Conservation (phyloP, 352 stramenopile genomes). For the Peronospora belbahrii region DNA sequence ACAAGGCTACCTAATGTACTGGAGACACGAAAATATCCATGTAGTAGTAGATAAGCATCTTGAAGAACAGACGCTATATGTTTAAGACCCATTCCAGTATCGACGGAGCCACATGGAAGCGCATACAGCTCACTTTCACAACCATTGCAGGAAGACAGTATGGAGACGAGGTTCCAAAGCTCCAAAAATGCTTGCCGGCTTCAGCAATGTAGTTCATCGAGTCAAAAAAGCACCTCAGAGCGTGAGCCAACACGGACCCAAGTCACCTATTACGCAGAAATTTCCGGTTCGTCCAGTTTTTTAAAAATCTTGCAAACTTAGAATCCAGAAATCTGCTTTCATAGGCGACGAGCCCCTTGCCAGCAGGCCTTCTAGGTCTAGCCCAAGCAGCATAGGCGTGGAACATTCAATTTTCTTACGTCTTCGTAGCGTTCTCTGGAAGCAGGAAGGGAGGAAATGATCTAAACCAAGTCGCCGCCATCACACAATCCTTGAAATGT, state of each 20-base stretch:
- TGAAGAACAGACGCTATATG: constrained; percentile 93
- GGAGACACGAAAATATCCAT: constrained; percentile 94
- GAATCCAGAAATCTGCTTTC: constrained; percentile 46
- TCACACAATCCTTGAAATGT: too few species aligned
- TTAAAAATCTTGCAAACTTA: constrained; percentile 43
- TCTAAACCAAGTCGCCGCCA: too few species aligned
- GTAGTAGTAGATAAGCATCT: constrained; percentile 94
- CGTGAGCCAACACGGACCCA: constrained; percentile 90
- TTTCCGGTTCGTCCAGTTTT: constrained; percentile 88
- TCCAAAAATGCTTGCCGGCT: constrained; percentile 82
- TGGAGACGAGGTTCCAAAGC: constrained; percentile 98
- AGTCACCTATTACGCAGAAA: constrained; percentile 96
- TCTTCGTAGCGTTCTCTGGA: too few species aligned
- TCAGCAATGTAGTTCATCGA: constrained; percentile 72
- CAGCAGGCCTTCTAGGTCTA: too few species aligned
- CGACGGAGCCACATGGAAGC: constrained; percentile 89
- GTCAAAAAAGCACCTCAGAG: constrained; percentile 95
- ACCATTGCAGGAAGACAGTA: constrained; percentile 92
- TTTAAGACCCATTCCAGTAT: constrained; percentile 97
- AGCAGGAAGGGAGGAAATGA: too few species aligned
- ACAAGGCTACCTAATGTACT: constrained; percentile 22
- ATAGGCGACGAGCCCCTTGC: constrained; percentile 51
- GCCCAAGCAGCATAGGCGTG: too few species aligned
- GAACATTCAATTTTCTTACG: too few species aligned
- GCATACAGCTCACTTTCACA: constrained; percentile 61